Evolutionary conservation across 352 stramenopile species (phyloP), one percentile per base, ranked within the genome.

Genomic region (Blastocystis sp.): DNA sequence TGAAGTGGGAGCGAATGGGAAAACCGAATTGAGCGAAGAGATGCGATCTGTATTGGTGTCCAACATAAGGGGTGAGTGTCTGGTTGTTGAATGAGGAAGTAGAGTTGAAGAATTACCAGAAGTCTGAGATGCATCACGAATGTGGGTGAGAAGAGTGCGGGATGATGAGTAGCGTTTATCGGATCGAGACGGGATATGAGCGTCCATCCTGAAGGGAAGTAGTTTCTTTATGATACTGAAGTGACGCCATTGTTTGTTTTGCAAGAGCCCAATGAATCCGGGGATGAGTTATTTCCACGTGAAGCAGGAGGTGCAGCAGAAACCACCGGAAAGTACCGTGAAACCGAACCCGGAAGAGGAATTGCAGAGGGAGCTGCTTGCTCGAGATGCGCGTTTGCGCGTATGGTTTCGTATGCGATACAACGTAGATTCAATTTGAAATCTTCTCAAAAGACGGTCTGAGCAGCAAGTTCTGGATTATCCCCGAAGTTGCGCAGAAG

Each of bases 401-500:
- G 48, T 56, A 56, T 56, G 48, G 48, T 56, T 56, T 56, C 5
- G 5, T 7, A 14, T 56, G 48, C 48, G 5, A 14, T 56, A 14
- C 14, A 17, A 56, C 14, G 48, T 56, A 56, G 48, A 56, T 56
- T 14, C 48, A 56, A 56, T 56, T 56, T 14, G 14, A 7, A 17
- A 14, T 17, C 48, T 56, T 56, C 14, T 56, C 48, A 14, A 56
- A 56, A 56, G 14, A 56, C 48, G 14, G 14, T 56, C 48, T 56
- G 48, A 14, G 14, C 5, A 56, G 53, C 5, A 17, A 40, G 2
- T 76, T 76, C 21, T 76, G 66, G 66, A 76, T 23, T 21, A 40
- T 76, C 52, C 66, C 66, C n/a, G 66, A 76, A 56, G 38, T 76
- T 52, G 34, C 14, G 21, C 66, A 76, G 52, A 45, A 40, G 14